phyloP scores from a whole-genome alignment of 1,284 basidiomycete genomes.

The Athelia sp. region DNA sequence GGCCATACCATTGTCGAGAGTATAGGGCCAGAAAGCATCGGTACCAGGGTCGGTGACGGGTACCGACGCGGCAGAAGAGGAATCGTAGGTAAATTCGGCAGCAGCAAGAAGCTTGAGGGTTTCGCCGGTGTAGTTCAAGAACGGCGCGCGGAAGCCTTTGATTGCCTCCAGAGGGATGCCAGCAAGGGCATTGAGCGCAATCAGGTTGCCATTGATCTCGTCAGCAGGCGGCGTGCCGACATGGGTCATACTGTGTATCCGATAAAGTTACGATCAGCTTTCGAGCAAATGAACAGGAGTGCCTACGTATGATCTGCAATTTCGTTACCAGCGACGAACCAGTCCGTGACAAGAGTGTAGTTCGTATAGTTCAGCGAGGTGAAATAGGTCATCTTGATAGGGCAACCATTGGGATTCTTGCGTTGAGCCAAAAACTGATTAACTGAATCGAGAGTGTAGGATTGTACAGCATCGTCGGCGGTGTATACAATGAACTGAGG shows the following conservation, averaged over 20 bases:
- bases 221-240: constrained; percentile 56
- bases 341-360: constrained; percentile 79
- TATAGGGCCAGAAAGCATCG: constrained; percentile 77
- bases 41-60: constrained; percentile 66
- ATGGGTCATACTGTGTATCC: constrained; percentile 67
- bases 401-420: constrained; percentile 81
- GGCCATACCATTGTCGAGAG: constrained; percentile 70
- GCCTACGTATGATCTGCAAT: constrained; percentile 82
- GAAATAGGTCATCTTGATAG: constrained; percentile 72
- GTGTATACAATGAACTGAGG: constrained; percentile 72
- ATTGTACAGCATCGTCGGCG: constrained; percentile 71
- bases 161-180: constrained; percentile 73
- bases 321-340: constrained; percentile 82
- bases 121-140: constrained; percentile 62
- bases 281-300: constrained; percentile 3
- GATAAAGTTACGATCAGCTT: constrained; percentile 4
- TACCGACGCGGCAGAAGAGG: constrained; percentile 56
- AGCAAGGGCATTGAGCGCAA: constrained; percentile 74
- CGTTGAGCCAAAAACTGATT: constrained; percentile 75
- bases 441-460: constrained; percentile 66
- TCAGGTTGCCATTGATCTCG: constrained; percentile 77
- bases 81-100: constrained; percentile 74
- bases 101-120: constrained; percentile 55
- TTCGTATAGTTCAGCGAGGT: constrained; percentile 74
- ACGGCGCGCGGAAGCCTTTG: constrained; percentile 76